A percentile compares a stretch with the other conserved stretches of the same genome.
These are phyloP conservation scores for Pyrenochaeta sp. DNA, from an alignment of 2,329 filamentous ascomycete species.

Conservation along the genomic window DNA sequence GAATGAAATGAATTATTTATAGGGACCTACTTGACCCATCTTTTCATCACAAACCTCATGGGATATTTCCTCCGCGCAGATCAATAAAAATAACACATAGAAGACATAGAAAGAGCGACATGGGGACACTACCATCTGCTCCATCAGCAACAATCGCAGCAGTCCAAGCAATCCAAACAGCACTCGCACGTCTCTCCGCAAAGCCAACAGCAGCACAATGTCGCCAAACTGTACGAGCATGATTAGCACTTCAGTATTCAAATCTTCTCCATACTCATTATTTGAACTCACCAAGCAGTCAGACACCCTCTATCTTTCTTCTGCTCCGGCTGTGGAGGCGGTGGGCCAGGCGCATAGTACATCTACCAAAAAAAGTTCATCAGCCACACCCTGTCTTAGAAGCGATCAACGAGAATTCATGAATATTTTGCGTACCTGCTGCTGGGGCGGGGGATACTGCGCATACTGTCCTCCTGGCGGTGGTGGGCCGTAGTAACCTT, in stretches of 20 bases:
- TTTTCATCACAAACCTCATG: neutral
- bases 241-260: neutral
- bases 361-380: constrained; percentile 28
- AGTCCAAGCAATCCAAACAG: constrained; percentile 43
- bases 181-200: constrained; percentile 49
- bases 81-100: no score
- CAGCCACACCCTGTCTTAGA: neutral
- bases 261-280: neutral
- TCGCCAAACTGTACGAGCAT: constrained; percentile 33
- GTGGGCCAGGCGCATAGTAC: constrained; percentile 42
- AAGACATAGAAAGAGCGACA: neutral
- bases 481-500: constrained; percentile 36
- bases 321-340: constrained; percentile 29
- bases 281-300: constrained; percentile 36
- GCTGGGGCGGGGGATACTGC: constrained; percentile 40
- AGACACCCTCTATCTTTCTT: constrained; percentile 47
- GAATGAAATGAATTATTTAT: constrained; percentile 7
- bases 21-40: neutral
- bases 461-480: constrained; percentile 30
- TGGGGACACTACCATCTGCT: neutral
- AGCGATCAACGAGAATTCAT: neutral
- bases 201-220: constrained; percentile 49
- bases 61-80: neutral
- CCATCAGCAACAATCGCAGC: constrained; percentile 19
- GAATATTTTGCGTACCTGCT: constrained; percentile 29